phyloP scores from a whole-genome alignment of 2,329 filamentous ascomycete genomes.

The Xylariales sp. region DNA sequence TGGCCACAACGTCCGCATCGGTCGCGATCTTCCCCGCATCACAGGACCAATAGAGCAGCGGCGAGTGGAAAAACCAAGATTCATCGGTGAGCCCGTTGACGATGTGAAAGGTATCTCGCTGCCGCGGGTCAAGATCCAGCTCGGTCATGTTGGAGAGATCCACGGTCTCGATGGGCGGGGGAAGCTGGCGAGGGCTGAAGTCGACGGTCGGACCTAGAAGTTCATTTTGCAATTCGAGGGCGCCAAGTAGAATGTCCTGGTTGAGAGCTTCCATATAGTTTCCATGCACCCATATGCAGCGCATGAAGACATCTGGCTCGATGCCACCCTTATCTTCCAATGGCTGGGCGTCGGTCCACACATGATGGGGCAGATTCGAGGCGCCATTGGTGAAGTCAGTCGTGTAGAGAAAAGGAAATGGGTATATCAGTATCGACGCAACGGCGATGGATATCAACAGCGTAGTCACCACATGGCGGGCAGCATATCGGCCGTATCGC shows the following conservation, averaged over 20 bases:
- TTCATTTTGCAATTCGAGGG: constrained; percentile 65
- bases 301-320: constrained; percentile 71
- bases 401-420: constrained; percentile 70
- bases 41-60: constrained; percentile 75
- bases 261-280: constrained; percentile 75
- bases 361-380: constrained; percentile 71
- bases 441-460: constrained; percentile 70
- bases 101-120: constrained; percentile 54
- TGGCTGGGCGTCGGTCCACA: constrained; percentile 72
- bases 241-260: constrained; percentile 58
- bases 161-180: constrained; percentile 3
- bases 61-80: constrained; percentile 79
- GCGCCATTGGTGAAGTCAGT: constrained; percentile 67
- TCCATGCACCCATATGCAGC: constrained; percentile 77
- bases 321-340: constrained; percentile 46
- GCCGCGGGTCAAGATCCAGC: constrained; percentile 32
- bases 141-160: constrained; percentile 16
- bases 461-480: constrained; percentile 69
- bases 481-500: constrained; percentile 65
- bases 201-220: constrained; percentile 58
- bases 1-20: constrained; percentile 61
- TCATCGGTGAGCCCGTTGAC: constrained; percentile 56
- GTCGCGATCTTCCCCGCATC: constrained; percentile 51
- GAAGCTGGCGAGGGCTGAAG: constrained; percentile 44
- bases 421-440: constrained; percentile 67